Conservation (phyloP, 2,329 filamentous ascomycete species). For the Talaromyces funiculosus region DNA sequence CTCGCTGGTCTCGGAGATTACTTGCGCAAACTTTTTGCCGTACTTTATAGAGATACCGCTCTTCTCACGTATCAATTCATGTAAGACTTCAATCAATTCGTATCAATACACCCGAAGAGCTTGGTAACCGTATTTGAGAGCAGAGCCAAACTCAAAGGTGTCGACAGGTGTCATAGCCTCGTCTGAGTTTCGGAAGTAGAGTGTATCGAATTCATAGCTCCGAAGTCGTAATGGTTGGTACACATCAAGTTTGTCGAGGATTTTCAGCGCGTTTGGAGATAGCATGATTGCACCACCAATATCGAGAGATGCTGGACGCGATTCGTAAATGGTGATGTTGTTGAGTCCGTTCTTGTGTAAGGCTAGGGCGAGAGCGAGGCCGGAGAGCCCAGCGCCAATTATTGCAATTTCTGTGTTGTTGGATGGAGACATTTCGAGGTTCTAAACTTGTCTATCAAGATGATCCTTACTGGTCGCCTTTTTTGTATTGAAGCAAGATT, state of each 20-base stretch:
- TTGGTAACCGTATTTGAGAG: background rate
- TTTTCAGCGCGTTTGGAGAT: constrained; percentile 25
- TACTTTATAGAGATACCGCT: constrained; percentile 34
- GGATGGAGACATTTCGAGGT: background rate
- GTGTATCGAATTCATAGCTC: constrained; percentile 1
- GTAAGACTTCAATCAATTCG: constrained; percentile 3
- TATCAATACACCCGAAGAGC: constrained; percentile 10
- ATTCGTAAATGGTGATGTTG: constrained; percentile 24
- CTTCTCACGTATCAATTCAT: background rate
- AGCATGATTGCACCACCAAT: constrained; percentile 29
- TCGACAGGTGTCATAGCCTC: constrained; percentile 4
- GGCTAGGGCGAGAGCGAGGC: constrained; percentile 8
- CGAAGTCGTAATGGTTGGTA: background rate
- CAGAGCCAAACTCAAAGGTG: constrained; percentile 11
- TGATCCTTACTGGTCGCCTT: background rate
- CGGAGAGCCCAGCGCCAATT: constrained; percentile 11
- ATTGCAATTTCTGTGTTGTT: background rate
- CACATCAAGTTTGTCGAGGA: constrained; percentile 22
- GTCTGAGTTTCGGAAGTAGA: constrained; percentile 5
- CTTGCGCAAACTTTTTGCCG: constrained; percentile 43
- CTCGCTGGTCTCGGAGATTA: constrained; percentile 38
- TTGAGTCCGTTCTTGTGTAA: constrained; percentile 12
- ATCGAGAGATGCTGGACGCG: constrained; percentile 24
- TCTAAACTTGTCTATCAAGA: background rate
- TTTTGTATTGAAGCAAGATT: background rate